Conservation (phyloP, 2,329 filamentous ascomycete genomes). For the Fusarium globosum region DNA sequence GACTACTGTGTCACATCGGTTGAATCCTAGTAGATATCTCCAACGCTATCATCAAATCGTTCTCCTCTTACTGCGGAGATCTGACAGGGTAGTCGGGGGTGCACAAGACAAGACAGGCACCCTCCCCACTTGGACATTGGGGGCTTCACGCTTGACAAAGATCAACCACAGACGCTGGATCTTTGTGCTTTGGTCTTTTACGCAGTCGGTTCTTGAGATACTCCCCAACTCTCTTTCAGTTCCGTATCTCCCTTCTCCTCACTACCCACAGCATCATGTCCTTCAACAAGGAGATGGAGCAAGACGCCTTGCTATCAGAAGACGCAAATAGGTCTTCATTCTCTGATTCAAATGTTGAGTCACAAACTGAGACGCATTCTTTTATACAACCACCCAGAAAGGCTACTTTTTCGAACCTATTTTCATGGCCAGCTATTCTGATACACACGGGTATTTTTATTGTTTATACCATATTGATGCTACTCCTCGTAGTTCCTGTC, state of each 20-base stretch:
- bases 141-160: neutral
- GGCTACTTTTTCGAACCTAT: accelerated
- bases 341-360: neutral
- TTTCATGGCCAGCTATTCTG: neutral
- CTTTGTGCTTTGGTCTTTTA: neutral
- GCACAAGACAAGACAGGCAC: neutral
- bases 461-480: neutral
- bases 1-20: neutral
- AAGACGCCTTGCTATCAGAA: neutral
- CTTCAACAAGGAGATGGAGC: neutral
- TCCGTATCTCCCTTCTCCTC: neutral
- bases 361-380: accelerated
- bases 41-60: too few relatives aligned
- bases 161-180: neutral
- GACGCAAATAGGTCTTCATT: neutral
- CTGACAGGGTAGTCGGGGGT: too few relatives aligned
- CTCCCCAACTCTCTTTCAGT: neutral
- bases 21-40: neutral
- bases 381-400: accelerated
- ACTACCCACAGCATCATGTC: neutral
- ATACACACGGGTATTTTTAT: accelerated
- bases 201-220: too few relatives aligned
- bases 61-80: neutral
- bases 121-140: neutral
- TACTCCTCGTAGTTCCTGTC: neutral